A percentile compares a stretch with the other conserved stretches of the same genome.
These are phyloP conservation scores for Schoenoplectus tabernaemontani DNA, from an alignment of 202 grass and related monocot species.

Conservation along the genomic window DNA sequence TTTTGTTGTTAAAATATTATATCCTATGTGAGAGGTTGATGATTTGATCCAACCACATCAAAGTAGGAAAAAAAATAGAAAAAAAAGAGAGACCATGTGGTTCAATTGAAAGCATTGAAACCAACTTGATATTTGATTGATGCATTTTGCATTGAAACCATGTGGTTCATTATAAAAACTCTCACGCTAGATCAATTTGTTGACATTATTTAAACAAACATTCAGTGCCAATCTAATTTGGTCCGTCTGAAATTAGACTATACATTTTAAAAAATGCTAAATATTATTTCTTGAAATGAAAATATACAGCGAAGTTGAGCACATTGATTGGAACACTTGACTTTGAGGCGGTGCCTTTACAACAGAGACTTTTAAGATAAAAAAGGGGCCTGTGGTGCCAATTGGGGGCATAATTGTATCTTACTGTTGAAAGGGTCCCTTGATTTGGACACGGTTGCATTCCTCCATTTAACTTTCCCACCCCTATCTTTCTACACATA, in stretches of 20 bases:
- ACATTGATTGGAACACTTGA: not conserved
- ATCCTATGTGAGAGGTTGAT: too few relatives aligned
- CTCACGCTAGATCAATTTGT: not conserved
- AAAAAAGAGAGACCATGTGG: too few relatives aligned
- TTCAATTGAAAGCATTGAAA: not conserved
- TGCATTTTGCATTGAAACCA: not conserved
- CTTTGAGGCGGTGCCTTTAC: not conserved
- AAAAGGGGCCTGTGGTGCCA: not conserved
- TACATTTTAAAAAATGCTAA: not conserved
- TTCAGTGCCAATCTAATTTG: not conserved
- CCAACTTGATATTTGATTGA: not conserved
- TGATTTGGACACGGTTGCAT: conserved; percentile 18
- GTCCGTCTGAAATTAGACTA: not conserved
- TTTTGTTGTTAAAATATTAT: too few relatives aligned
- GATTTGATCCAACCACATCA: too few relatives aligned
- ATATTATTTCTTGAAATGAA: not conserved
- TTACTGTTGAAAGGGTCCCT: conserved; percentile 25
- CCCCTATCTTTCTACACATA: not conserved
- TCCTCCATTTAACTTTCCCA: not conserved
- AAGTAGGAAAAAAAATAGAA: too few relatives aligned
- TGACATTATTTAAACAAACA: not conserved
- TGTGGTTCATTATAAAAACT: too few relatives aligned
- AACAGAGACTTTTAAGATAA: not conserved
- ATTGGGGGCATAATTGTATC: conserved; percentile 13
- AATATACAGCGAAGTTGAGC: not conserved